Evolutionary conservation across 768 basidiomycete species (phyloP).

Genomic region (Rhizopogon vesiculosus): DNA sequence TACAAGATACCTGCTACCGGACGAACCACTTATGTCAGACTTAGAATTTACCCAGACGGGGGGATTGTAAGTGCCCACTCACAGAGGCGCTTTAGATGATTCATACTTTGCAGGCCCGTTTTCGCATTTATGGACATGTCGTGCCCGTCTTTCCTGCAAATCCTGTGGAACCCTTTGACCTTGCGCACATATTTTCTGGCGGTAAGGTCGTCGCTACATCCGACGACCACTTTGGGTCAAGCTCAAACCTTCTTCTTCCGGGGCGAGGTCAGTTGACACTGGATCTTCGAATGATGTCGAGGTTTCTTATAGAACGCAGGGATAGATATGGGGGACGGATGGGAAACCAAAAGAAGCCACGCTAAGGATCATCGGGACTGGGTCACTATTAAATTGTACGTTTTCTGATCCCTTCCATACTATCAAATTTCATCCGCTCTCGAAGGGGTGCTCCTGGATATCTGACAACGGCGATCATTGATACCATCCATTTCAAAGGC

Average conservation of each 20-base stretch:
- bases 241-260: conserved; percentile 86
- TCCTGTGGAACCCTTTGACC: conserved; percentile 56
- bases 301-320: conserved; percentile 29
- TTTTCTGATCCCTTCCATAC: conserved; percentile 9
- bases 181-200: conserved; percentile 88
- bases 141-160: conserved; percentile 54
- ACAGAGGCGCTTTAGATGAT: neutral
- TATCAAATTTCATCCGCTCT: neutral
- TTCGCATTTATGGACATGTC: conserved; percentile 86
- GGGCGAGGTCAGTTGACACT: conserved; percentile 55
- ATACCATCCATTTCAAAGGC: conserved; percentile 94
- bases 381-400: conserved; percentile 86
- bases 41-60: conserved; percentile 96
- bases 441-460: conserved; percentile 67
- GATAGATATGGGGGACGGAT: conserved; percentile 95
- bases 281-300: neutral
- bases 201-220: conserved; percentile 81
- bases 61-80: conserved; percentile 62
- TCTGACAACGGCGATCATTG: conserved; percentile 77
- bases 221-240: conserved; percentile 96
- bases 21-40: conserved; percentile 74
- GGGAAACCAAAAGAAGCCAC: conserved; percentile 94
- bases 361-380: conserved; percentile 82
- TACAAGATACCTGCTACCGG: conserved; percentile 62
- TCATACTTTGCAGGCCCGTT: conserved; percentile 62